Base-by-base conservation (phyloP, 352 stramenopile species). In the Chrysophaeum taylorii region DNA sequence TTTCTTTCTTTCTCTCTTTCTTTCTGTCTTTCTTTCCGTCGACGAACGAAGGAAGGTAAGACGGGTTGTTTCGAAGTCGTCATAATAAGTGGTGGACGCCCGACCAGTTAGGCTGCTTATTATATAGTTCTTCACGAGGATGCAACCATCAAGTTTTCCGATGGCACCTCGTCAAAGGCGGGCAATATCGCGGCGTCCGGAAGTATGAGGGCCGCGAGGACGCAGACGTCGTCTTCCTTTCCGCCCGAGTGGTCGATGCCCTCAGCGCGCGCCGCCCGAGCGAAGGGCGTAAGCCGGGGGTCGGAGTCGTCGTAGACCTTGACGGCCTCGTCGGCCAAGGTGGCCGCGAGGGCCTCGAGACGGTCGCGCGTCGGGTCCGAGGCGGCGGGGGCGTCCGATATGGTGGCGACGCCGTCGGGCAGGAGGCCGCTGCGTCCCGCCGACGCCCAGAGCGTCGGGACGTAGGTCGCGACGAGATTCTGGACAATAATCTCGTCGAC, bases 401-500 rank as follows among this genome's bases (percentile, higher is more conserved):
- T 42, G 57, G 12, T 12, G 12, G 31, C 9, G 33, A 66, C 48
- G 48, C 48, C 33, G 2, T 66, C 36, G 2, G 1, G 14, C 2
- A 37, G 2, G 18, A 5, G 7, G 2, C n/a, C 36, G 14, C 45
- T 31, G 33, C 36, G 57, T 36, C 12, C 57, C 33, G 57, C 57
- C 31, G 57, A 41, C 12, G 57, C 57, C 57, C 57, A 66, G 33
- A 66, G 31, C 1, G 31, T n/a, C 1, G 1, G 2, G 18, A 66
- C 31, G 2, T 35, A 14, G 2, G 31, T 12, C 31, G 57, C 57
- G 42, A 70, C 37, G 37, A 48, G 2, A 18, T 7, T 7, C 54
- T 62, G 69, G 7, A 68, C 21, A 1, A 18, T 16, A 18, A 25
- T 38, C 4, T 70, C 53, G 48, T 63, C 45, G 36, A 92, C 82